These are phyloP conservation scores for Periglandula ipomoeae DNA, from an alignment of 2,329 filamentous ascomycete species.

Conservation along the genomic window DNA sequence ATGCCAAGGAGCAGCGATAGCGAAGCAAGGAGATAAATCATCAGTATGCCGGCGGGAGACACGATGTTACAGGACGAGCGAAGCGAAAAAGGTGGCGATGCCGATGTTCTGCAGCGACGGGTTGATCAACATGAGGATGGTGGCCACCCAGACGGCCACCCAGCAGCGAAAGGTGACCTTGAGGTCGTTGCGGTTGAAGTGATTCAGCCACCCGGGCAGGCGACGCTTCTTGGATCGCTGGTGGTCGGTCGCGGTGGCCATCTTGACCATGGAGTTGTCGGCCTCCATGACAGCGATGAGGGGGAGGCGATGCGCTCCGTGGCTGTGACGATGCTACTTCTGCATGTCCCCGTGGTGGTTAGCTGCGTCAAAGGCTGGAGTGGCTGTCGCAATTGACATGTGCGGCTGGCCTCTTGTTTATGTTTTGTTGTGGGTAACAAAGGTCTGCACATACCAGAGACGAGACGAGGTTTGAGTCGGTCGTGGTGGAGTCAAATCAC, in stretches of 20 bases:
- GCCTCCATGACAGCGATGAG: not conserved
- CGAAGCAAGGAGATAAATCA: slow-evolving; percentile 33
- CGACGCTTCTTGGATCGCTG: not conserved
- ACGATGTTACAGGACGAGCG: slow-evolving; percentile 33
- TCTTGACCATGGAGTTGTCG: not conserved
- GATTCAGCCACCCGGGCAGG: slow-evolving; percentile 28
- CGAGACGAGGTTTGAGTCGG: not conserved
- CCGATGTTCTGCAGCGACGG: slow-evolving; percentile 32
- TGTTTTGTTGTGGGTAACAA: not conserved
- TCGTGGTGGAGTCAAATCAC: no score
- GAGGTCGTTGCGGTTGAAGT: slow-evolving; percentile 37
- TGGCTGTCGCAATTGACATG: not conserved
- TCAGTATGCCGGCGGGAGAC: slow-evolving; percentile 35
- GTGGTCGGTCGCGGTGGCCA: not conserved
- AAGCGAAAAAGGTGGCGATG: slow-evolving; percentile 34
- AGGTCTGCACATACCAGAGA: not conserved
- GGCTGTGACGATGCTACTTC: not conserved
- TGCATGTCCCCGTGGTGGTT: no score
- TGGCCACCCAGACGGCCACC: slow-evolving; percentile 34
- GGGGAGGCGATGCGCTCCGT: not conserved
- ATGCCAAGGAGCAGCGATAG: slow-evolving; percentile 36
- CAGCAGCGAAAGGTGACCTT: slow-evolving; percentile 38
- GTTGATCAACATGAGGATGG: slow-evolving; percentile 36
- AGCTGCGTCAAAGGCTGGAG: not conserved
- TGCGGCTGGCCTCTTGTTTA: not conserved